Percentiles rank a stretch among this genome's conserved stretches.
Evolutionary conservation across 2,329 filamentous ascomycete genomes (phyloP).

Genomic region (Microdochium trichocladiopsis): DNA sequence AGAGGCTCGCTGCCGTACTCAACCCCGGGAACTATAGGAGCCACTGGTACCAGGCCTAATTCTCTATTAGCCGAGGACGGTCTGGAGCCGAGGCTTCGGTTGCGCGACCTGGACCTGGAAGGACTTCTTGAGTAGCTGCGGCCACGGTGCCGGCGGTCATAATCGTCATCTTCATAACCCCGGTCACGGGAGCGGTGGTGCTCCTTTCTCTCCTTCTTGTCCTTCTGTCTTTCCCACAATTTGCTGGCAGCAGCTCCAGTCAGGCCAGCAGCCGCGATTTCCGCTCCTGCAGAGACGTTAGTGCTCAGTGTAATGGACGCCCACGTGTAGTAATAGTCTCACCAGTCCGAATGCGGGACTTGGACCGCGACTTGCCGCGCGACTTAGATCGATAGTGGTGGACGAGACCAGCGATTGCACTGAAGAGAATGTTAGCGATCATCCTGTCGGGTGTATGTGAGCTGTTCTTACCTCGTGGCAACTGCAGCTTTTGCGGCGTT

Average conservation of each 20-base stretch:
- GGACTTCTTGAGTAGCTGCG: slow-evolving; percentile 40
- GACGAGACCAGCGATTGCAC: slow-evolving; percentile 49
- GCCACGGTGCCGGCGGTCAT: slow-evolving; percentile 19
- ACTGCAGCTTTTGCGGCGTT: slow-evolving; percentile 46
- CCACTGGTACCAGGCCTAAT: slow-evolving; percentile 45
- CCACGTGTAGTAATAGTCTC: slow-evolving; percentile 2
- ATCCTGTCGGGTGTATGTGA: neutral
- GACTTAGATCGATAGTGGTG: slow-evolving; percentile 49
- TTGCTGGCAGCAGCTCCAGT: slow-evolving; percentile 55
- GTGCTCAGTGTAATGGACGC: neutral
- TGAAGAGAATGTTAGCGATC: slow-evolving; percentile 9
- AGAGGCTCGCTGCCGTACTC: slow-evolving; percentile 57
- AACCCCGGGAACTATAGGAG: slow-evolving; percentile 29
- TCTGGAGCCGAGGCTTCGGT: slow-evolving; percentile 33
- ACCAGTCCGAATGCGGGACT: slow-evolving; percentile 36
- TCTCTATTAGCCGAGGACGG: slow-evolving; percentile 52
- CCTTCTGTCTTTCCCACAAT: slow-evolving; percentile 52
- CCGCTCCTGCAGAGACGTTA: slow-evolving; percentile 28
- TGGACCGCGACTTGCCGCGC: slow-evolving; percentile 30
- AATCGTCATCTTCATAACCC: slow-evolving; percentile 23
- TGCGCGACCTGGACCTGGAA: slow-evolving; percentile 21
- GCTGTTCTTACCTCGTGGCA: slow-evolving; percentile 36
- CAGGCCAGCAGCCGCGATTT: slow-evolving; percentile 53
- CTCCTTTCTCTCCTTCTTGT: slow-evolving; percentile 46
- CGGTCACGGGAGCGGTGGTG: slow-evolving; percentile 18